Evolutionary conservation across 163 green algal species (phyloP).

Genomic region (Chlamydomonas reinhardtii): DNA sequence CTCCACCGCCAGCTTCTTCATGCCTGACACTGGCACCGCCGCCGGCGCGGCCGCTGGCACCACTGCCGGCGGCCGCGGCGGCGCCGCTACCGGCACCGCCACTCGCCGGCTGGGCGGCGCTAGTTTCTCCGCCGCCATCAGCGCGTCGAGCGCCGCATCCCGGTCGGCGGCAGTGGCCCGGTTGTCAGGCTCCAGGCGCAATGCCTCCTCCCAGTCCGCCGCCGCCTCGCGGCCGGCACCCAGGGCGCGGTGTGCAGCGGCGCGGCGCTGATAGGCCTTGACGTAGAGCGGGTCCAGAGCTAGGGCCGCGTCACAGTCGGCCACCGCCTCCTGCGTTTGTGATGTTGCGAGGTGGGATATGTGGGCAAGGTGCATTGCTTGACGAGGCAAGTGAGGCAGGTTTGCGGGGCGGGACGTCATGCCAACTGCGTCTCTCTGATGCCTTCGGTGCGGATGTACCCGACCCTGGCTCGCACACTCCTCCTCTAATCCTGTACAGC

Average conservation of each 20-base stretch:
- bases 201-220: slow-evolving; percentile 80
- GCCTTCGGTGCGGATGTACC: too few species aligned
- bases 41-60: background rate
- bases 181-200: slow-evolving; percentile 79
- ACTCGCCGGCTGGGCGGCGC: slow-evolving; percentile 18
- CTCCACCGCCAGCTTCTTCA: background rate
- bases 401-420: too few species aligned
- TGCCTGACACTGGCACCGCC: background rate
- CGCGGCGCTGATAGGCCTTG: slow-evolving; percentile 86
- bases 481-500: too few species aligned
- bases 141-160: slow-evolving; percentile 34
- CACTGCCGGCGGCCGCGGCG: background rate
- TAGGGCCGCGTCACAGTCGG: slow-evolving; percentile 78
- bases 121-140: slow-evolving; percentile 47
- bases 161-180: slow-evolving; percentile 67
- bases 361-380: too few species aligned
- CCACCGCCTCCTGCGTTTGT: slow-evolving; percentile 64
- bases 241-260: slow-evolving; percentile 67
- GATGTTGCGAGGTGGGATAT: too few species aligned
- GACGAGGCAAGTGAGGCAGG: background rate
- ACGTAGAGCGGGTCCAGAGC: slow-evolving; percentile 75
- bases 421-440: too few species aligned
- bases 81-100: slow-evolving; percentile 5
- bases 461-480: too few species aligned
- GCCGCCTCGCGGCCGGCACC: slow-evolving; percentile 67